phyloP scores from a whole-genome alignment of 352 stramenopile genomes.

The Phytophthora hibernalis region DNA sequence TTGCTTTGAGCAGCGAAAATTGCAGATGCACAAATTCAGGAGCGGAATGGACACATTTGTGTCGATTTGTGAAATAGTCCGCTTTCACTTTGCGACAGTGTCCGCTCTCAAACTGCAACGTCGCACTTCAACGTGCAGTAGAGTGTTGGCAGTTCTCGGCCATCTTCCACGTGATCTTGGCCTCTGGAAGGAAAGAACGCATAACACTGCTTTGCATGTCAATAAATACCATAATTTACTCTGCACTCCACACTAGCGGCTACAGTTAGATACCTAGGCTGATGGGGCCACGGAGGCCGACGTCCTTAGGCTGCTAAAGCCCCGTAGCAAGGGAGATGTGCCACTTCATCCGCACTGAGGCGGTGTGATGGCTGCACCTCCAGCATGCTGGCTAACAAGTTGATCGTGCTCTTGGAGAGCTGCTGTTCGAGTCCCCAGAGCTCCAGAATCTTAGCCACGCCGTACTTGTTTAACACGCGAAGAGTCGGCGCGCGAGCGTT shows the following conservation, averaged over 20 bases:
- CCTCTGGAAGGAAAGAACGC: background rate
- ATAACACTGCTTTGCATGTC: constrained; percentile 1
- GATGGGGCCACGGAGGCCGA: constrained; percentile 3
- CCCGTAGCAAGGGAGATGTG: constrained; percentile 24
- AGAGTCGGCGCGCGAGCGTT: constrained; percentile 56
- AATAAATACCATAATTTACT: constrained; percentile 44
- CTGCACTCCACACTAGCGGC: constrained; percentile 23
- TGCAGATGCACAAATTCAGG: background rate
- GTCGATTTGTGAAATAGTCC: background rate
- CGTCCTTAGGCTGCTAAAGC: background rate
- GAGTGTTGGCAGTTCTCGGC: too few species aligned
- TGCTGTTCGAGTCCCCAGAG: constrained; percentile 59
- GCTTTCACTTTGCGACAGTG: background rate
- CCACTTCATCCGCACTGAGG: constrained; percentile 43
- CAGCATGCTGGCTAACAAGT: constrained; percentile 54
- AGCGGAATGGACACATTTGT: too few species aligned
- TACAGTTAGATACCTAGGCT: constrained; percentile 24
- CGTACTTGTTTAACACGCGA: constrained; percentile 54
- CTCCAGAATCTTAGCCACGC: constrained; percentile 60
- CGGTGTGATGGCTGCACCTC: constrained; percentile 53
- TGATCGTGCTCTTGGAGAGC: constrained; percentile 40
- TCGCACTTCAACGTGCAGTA: background rate
- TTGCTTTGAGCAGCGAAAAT: background rate
- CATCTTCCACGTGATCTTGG: background rate
- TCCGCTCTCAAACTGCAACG: background rate